Base-by-base conservation (phyloP, 2,329 filamentous ascomycete genomes). In the Fusarium sp. region DNA sequence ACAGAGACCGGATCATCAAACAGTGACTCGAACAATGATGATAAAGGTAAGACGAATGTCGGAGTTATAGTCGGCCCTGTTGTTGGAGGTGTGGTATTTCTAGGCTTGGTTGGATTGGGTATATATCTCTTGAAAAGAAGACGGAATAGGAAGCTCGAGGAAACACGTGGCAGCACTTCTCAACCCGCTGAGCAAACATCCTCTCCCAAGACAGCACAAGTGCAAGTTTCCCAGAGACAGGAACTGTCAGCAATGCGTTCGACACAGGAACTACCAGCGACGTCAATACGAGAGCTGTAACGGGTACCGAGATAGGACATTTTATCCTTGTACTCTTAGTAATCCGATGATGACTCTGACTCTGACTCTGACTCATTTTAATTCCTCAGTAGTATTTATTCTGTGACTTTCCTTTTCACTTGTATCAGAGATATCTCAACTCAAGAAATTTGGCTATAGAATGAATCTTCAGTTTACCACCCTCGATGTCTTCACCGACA, bases 401-500 rank as follows among this genome's bases (percentile, higher is more conserved):
- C 19, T 19, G 3, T 19, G 19, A 3, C 19, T 19, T 19, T 19
- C 19, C 19, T 19, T 19, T 19, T 19, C 19, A 19, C 19, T 19
- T 19, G 19, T 19, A 19, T 19, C 19, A 3, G 19, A 19, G 19
- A 19, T 19, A 19, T 19, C 19, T 3, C 19, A 19, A 19, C 19
- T 19, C 3, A 19, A 19, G 19, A 19, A 19, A 19, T 3, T 19
- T 19, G 19, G 19, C 2, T 19, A 19, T 19, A 60, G 38, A 7
- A 76, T 76, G 70, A 72, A 72, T 26, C 76, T 84, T 25, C 59
- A 75, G 9, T 86, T 83, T 63, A 72, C 78, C 32, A 86, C 83
- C 34, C 77, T 85, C 58, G 83, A 87, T 67, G 84, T 86, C 72
- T 86, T 87, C 71, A 85, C 83, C 31, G 72, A 73, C n/a, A 78